These are phyloP conservation scores for Lasiodiplodia sp. DNA, from an alignment of 2,329 filamentous ascomycete species.

Conservation along the genomic window DNA sequence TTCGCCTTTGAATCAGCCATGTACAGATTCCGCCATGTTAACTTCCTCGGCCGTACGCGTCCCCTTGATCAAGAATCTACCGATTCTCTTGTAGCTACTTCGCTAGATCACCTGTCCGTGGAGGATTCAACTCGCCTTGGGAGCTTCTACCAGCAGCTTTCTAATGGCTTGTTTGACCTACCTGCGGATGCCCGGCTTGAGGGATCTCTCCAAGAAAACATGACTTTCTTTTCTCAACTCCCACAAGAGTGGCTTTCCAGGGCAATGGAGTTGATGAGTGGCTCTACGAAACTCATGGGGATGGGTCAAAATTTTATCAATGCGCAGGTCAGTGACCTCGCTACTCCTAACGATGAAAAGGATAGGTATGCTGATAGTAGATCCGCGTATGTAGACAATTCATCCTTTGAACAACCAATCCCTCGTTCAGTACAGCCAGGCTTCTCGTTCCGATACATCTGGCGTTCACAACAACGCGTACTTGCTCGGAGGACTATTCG, in stretches of 20 bases:
- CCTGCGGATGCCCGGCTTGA: background rate
- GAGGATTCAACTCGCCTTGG: slow-evolving; percentile 38
- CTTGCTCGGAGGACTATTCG: slow-evolving; percentile 27
- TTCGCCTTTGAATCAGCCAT: slow-evolving; percentile 48
- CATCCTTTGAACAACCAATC: slow-evolving; percentile 57
- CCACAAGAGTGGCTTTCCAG: slow-evolving; percentile 33
- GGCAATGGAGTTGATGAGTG: background rate
- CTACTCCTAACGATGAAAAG: slow-evolving; percentile 21
- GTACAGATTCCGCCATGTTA: slow-evolving; percentile 48
- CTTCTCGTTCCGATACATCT: background rate
- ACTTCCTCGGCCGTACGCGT: slow-evolving; percentile 28
- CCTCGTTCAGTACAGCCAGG: slow-evolving; percentile 41
- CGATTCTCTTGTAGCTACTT: slow-evolving; percentile 34
- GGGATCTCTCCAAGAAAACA: background rate
- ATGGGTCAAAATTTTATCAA: slow-evolving; percentile 26
- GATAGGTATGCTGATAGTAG: slow-evolving; percentile 29
- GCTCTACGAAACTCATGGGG: background rate
- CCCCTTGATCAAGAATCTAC: slow-evolving; percentile 19
- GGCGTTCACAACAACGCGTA: background rate
- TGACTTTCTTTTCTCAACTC: slow-evolving; percentile 41
- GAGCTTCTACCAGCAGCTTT: slow-evolving; percentile 43
- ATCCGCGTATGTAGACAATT: slow-evolving; percentile 43
- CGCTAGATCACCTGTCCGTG: slow-evolving; percentile 47
- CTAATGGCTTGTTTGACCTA: slow-evolving; percentile 29
- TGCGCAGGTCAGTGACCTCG: slow-evolving; percentile 33